These are phyloP conservation scores for Tricholoma hemisulphureum DNA, from an alignment of 768 basidiomycete genomes.

Conservation along the genomic window DNA sequence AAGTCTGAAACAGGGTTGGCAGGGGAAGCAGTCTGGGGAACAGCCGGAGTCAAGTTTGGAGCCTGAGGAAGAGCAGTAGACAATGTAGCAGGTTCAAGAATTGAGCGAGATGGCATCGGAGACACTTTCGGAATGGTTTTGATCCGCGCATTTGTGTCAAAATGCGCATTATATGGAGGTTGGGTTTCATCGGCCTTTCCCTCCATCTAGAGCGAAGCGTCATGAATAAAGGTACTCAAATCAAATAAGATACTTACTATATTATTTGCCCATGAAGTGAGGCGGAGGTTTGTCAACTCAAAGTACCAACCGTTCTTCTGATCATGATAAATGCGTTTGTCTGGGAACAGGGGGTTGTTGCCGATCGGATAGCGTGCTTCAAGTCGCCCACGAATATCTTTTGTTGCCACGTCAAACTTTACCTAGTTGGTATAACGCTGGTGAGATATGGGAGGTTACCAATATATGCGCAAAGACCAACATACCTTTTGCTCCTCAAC, in stretches of 20 bases:
- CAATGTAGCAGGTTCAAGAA: background rate
- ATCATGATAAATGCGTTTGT: background rate
- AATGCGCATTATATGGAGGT: background rate
- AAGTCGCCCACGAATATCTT: background rate
- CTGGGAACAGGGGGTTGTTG: background rate
- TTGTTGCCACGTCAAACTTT: background rate
- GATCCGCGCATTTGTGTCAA: background rate
- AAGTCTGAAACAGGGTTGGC: background rate
- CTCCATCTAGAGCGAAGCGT: background rate
- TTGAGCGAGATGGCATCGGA: background rate
- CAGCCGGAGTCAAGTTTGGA: background rate
- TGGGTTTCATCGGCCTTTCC: background rate
- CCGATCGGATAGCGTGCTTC: background rate
- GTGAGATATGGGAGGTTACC: background rate
- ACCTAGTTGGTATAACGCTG: background rate
- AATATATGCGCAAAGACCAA: background rate
- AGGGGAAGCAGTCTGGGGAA: background rate
- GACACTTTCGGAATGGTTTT: background rate
- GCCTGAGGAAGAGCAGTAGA: background rate
- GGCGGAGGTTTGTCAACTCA: background rate
- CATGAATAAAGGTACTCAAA: background rate
- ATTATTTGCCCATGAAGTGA: background rate
- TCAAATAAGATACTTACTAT: background rate
- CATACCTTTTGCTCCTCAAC: conserved; percentile 1
- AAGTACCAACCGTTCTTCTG: background rate